Conservation (phyloP, 1,139 yeast genomes). For the Kodamaea derodonti region DNA sequence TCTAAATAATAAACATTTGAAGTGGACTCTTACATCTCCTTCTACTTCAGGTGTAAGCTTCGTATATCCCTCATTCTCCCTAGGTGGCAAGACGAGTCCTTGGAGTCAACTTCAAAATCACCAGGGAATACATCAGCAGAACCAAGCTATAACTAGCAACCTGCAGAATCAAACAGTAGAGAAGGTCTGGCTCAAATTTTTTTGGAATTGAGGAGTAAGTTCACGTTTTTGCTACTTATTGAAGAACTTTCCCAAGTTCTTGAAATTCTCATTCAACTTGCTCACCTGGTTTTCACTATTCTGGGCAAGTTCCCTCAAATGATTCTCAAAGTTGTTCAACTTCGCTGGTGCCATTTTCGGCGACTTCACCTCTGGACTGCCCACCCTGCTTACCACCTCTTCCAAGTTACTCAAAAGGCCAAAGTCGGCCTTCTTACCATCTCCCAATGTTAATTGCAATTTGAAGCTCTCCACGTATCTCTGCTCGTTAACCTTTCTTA, state of each 20-base stretch:
- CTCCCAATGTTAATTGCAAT: slow-evolving; percentile 51
- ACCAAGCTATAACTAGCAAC: no score
- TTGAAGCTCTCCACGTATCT: slow-evolving; percentile 60
- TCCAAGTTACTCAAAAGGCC: slow-evolving; percentile 32
- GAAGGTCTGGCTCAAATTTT: no score
- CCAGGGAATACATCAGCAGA: no score
- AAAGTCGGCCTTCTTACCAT: slow-evolving; percentile 37
- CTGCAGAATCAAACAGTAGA: no score
- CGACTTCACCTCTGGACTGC: slow-evolving; percentile 20
- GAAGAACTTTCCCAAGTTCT: slow-evolving; percentile 56
- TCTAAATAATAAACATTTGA: no score
- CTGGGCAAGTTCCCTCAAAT: slow-evolving; percentile 49
- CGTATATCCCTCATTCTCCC: no score
- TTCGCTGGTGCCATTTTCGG: slow-evolving; percentile 29
- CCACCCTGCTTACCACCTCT: slow-evolving; percentile 12
- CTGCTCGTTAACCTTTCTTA: slow-evolving; percentile 49
- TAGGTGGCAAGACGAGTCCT: no score
- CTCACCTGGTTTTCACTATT: slow-evolving; percentile 54
- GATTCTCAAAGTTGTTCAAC: slow-evolving; percentile 49
- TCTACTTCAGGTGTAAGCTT: no score
- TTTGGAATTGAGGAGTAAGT: no score
- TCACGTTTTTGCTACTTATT: no score
- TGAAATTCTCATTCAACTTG: slow-evolving; percentile 57
- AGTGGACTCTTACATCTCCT: no score
- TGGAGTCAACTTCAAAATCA: no score